phyloP scores from a whole-genome alignment of 345 rosid species.

The Aquilaria sinensis region DNA sequence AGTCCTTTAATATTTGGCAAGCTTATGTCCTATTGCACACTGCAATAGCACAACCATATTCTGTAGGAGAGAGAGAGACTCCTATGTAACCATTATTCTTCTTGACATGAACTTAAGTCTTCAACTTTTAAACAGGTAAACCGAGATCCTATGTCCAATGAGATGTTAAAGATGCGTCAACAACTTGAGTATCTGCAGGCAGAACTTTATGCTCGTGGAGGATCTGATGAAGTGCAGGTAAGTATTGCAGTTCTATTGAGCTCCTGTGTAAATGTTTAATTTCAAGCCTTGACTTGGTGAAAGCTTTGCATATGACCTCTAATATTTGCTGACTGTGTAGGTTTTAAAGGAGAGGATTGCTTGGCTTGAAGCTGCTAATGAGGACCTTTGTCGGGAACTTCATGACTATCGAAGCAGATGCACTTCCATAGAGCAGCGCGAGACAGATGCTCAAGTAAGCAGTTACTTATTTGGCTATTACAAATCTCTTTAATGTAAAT shows the following conservation, averaged over 20 bases:
- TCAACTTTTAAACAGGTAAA: conserved; percentile 50
- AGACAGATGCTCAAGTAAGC: conserved; percentile 76
- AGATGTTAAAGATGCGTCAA: conserved; percentile 97
- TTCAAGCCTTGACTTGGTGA: background rate
- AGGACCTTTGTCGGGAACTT: conserved; percentile 89
- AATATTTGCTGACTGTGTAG: conserved; percentile 25
- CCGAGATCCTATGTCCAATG: conserved; percentile 93
- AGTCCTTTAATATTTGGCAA: background rate
- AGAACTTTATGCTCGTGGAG: conserved; percentile 87
- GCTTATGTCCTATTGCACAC: too few species aligned
- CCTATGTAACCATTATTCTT: too few species aligned
- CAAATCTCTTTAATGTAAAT: background rate
- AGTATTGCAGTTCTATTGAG: conserved; percentile 31
- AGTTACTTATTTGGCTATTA: conserved; percentile 6
- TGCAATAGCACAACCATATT: too few species aligned
- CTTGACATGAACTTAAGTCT: background rate
- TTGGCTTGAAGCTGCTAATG: conserved; percentile 92
- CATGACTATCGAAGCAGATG: conserved; percentile 74
- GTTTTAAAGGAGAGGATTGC: conserved; percentile 87
- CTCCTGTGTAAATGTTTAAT: background rate
- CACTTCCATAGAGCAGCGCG: conserved; percentile 44
- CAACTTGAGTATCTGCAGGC: conserved; percentile 92
- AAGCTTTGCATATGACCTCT: conserved; percentile 3
- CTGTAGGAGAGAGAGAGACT: too few species aligned
- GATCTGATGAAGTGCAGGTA: conserved; percentile 86